Evolutionary conservation across 495 filamentous ascomycete genomes (phyloP).

Genomic region (Lepidopterella palustris): DNA sequence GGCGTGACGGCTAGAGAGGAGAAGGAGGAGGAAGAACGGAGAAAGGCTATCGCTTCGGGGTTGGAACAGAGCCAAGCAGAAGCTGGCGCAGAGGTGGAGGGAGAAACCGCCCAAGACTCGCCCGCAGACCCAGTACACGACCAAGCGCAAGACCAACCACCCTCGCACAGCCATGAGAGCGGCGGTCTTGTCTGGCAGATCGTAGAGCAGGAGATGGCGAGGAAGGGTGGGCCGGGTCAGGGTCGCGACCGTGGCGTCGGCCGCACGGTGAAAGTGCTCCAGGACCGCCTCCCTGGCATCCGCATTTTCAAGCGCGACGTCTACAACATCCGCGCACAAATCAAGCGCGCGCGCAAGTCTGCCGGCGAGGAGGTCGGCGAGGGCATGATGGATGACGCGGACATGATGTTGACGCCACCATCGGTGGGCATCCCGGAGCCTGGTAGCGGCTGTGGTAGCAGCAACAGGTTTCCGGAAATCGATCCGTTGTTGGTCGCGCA

Average conservation of each 20-base stretch:
- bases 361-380: conserved; percentile 23
- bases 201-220: conserved; percentile 27
- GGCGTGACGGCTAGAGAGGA: conserved; percentile 27
- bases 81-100: background rate
- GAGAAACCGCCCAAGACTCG: background rate
- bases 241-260: conserved; percentile 24
- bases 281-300: conserved; percentile 23
- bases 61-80: background rate
- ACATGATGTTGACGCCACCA: background rate
- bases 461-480: conserved; percentile 13
- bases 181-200: conserved; percentile 24
- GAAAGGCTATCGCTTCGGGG: background rate
- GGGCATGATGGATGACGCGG: conserved; percentile 13
- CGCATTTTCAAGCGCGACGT: conserved; percentile 29
- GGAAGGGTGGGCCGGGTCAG: conserved; percentile 18
- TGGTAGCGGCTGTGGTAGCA: background rate
- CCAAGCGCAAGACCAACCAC: background rate
- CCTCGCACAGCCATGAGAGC: conserved; percentile 11
- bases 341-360: conserved; percentile 23
- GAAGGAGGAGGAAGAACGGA: conserved; percentile 3
- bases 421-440: background rate
- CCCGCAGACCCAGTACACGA: background rate
- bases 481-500: conserved; percentile 23
- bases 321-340: conserved; percentile 28
- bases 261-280: conserved; percentile 18